Evolutionary conservation across 1,284 basidiomycete genomes (phyloP).

Genomic region (Cystobasidium pallidum): DNA sequence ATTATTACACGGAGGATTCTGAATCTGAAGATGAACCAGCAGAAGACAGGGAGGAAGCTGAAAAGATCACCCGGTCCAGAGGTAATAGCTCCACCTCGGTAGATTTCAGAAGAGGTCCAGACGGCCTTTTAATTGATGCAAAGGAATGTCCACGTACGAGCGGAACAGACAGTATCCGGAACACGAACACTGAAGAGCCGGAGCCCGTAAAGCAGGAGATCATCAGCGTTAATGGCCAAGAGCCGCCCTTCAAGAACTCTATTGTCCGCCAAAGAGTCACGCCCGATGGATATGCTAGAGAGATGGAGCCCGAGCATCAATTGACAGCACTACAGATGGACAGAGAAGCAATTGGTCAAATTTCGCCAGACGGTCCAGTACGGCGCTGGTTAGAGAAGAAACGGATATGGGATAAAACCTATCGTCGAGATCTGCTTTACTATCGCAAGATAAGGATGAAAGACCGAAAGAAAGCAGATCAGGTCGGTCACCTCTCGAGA

Average conservation of each 20-base stretch:
- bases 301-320: slow-evolving; percentile 71
- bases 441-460: slow-evolving; percentile 52
- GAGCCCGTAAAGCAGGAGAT: slow-evolving; percentile 28
- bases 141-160: neutral
- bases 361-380: slow-evolving; percentile 50
- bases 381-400: slow-evolving; percentile 55
- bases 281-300: slow-evolving; percentile 72
- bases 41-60: slow-evolving; percentile 47
- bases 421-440: slow-evolving; percentile 51
- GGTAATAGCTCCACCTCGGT: slow-evolving; percentile 36
- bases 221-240: slow-evolving; percentile 54
- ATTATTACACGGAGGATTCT: slow-evolving; percentile 23
- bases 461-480: slow-evolving; percentile 53
- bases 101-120: slow-evolving; percentile 40
- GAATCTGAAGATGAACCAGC: slow-evolving; percentile 43
- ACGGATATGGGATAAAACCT: slow-evolving; percentile 56
- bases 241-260: slow-evolving; percentile 53
- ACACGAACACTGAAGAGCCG: neutral
- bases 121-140: neutral
- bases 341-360: slow-evolving; percentile 62
- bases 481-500: slow-evolving; percentile 55
- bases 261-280: slow-evolving; percentile 89
- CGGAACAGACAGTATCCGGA: neutral
- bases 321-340: slow-evolving; percentile 69
- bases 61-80: slow-evolving; percentile 32